These are phyloP conservation scores for Yamadazyma oceani DNA, from an alignment of 1,139 yeast genomes.

Conservation along the genomic window DNA sequence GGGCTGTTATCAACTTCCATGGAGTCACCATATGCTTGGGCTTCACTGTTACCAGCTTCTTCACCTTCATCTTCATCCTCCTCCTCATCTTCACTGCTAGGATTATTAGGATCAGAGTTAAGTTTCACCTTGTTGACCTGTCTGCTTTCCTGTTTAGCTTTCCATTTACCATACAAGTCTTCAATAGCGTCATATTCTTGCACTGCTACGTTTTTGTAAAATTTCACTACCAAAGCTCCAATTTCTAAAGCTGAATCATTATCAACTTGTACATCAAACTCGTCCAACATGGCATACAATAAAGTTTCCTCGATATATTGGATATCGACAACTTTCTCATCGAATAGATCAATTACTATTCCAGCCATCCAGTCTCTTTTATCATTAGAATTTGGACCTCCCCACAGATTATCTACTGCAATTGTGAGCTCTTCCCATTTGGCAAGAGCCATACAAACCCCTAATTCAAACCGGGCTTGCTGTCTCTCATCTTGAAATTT, in stretches of 20 bases:
- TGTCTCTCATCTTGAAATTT: slow-evolving; percentile 60
- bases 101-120: slow-evolving; percentile 60
- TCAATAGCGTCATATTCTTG: slow-evolving; percentile 58
- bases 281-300: slow-evolving; percentile 90
- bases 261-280: slow-evolving; percentile 83
- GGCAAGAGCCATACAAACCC: slow-evolving; percentile 85
- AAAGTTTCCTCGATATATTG: slow-evolving; percentile 82
- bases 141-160: slow-evolving; percentile 46
- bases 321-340: slow-evolving; percentile 65
- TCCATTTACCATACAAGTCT: slow-evolving; percentile 58
- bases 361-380: slow-evolving; percentile 96
- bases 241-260: slow-evolving; percentile 83
- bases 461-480: slow-evolving; percentile 88
- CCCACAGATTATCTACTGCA: slow-evolving; percentile 98
- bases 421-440: slow-evolving; percentile 85
- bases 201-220: slow-evolving; percentile 63
- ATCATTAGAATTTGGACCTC: slow-evolving; percentile 87
- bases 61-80: slow-evolving; percentile 39
- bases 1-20: slow-evolving; percentile 56
- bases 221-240: slow-evolving; percentile 62
- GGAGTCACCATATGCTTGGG: slow-evolving; percentile 23
- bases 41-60: slow-evolving; percentile 4
- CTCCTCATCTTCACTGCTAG: slow-evolving; percentile 48
- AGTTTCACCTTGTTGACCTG: slow-evolving; percentile 30
- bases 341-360: slow-evolving; percentile 75